phyloP scores from a whole-genome alignment of 495 filamentous ascomycete genomes.

The Aspergillus asperescens region DNA sequence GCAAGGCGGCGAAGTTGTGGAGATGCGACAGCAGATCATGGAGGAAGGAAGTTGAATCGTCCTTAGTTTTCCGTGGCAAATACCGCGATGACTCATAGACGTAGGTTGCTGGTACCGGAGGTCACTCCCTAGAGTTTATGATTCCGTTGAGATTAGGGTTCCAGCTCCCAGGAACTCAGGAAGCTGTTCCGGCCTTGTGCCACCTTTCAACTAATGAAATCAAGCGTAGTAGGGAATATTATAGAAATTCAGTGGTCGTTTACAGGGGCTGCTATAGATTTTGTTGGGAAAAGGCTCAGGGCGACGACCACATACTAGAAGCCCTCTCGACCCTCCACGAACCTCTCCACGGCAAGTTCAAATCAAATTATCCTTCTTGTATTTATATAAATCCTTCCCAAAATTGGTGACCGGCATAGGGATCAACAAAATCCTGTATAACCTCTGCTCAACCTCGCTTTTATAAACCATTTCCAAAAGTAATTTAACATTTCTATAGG shows the following conservation, averaged over 20 bases:
- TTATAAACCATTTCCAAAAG: neutral
- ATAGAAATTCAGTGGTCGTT: neutral
- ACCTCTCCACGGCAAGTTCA: neutral
- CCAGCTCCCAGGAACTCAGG: too few relatives aligned
- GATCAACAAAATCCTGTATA: neutral
- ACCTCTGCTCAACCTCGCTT: neutral
- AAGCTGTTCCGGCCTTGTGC: too few relatives aligned
- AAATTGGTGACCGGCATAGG: neutral
- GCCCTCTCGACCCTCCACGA: too few relatives aligned
- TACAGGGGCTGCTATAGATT: too few relatives aligned
- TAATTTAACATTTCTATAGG: neutral
- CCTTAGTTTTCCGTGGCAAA: neutral
- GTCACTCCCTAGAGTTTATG: neutral
- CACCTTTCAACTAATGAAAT: neutral
- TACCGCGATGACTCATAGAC: neutral
- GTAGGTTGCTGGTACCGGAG: neutral
- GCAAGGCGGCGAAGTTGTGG: neutral
- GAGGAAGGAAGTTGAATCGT: constrained; percentile 1
- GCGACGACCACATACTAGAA: too few relatives aligned
- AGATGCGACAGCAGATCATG: neutral
- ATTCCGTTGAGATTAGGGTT: neutral
- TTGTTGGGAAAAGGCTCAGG: too few relatives aligned
- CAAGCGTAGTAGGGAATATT: neutral
- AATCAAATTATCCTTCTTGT: neutral
- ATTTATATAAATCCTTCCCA: neutral